Evolutionary conservation across 2,329 filamentous ascomycete genomes (phyloP).

Genomic region (Pleomassaria siparia): DNA sequence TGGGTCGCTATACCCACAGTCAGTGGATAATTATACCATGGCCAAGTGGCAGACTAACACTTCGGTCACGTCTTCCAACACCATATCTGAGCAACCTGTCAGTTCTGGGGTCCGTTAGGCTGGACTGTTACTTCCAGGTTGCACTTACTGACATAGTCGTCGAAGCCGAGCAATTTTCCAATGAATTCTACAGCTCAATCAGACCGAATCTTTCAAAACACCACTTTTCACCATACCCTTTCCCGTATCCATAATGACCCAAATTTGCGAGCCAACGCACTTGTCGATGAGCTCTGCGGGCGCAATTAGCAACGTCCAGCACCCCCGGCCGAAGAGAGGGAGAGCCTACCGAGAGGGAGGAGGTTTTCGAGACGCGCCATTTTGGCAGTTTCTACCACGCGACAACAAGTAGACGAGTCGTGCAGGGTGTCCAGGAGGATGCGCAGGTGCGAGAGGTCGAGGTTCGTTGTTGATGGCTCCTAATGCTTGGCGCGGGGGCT

Average conservation of each 20-base stretch:
- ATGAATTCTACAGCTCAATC: slow-evolving; percentile 72
- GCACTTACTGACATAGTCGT: slow-evolving; percentile 92
- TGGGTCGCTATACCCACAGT: slow-evolving; percentile 69
- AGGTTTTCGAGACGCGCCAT: not conserved
- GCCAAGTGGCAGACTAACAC: not conserved
- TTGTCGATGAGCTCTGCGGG: slow-evolving; percentile 91
- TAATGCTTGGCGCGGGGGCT: not conserved
- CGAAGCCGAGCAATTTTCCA: slow-evolving; percentile 90
- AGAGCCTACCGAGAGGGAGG: slow-evolving; percentile 1
- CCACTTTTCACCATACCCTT: slow-evolving; percentile 67
- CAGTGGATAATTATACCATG: not conserved
- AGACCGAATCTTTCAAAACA: not conserved
- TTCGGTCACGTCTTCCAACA: slow-evolving; percentile 89
- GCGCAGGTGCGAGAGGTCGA: not conserved
- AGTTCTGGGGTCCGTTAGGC: not conserved
- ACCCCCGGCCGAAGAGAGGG: not conserved
- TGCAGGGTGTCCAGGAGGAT: not conserved
- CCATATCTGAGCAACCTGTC: slow-evolving; percentile 75
- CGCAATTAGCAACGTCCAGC: slow-evolving; percentile 17
- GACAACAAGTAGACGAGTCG: not conserved
- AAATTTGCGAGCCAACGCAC: slow-evolving; percentile 95
- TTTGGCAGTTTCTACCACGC: not conserved
- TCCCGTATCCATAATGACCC: slow-evolving; percentile 99
- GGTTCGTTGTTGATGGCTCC: not conserved
- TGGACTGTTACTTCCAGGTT: not conserved